A percentile compares a stretch with the other conserved stretches of the same genome.
These are phyloP conservation scores for Prototheca wickerhamii DNA, from an alignment of 163 green algal species.

Conservation along the genomic window DNA sequence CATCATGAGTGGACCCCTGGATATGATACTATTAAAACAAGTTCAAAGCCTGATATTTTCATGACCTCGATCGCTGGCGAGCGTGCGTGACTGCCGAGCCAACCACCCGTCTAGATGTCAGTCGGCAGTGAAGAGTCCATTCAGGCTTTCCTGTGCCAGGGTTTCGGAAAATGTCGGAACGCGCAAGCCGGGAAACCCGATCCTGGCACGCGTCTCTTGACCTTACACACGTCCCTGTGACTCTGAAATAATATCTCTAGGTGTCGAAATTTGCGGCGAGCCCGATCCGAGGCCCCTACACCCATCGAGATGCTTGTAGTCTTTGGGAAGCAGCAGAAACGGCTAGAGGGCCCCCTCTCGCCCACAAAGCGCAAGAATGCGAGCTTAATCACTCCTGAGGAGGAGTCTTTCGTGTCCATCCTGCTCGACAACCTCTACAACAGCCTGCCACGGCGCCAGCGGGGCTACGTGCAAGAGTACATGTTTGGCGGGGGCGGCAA, in stretches of 20 bases:
- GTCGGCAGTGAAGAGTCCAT: no score
- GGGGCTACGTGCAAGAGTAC: slow-evolving; percentile 12
- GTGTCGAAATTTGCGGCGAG: background rate
- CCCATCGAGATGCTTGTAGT: slow-evolving; percentile 3
- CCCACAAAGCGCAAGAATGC: background rate
- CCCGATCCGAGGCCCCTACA: background rate
- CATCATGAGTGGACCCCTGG: no score
- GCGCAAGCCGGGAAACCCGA: no score
- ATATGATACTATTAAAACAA: no score
- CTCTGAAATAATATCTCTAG: background rate
- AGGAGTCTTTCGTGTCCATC: slow-evolving; percentile 12
- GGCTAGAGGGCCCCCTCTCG: background rate
- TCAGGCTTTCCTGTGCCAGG: no score
- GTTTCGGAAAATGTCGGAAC: no score
- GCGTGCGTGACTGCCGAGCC: no score
- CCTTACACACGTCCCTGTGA: no score
- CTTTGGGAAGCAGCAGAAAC: slow-evolving; percentile 4
- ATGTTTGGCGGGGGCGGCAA: slow-evolving; percentile 6
- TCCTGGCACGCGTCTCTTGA: no score
- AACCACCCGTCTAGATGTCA: no score
- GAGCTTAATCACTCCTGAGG: slow-evolving; percentile 1
- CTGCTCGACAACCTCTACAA: slow-evolving; percentile 17
- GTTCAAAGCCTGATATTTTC: no score
- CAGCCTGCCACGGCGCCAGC: slow-evolving; percentile 3
- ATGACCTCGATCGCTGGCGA: no score